phyloP scores from a whole-genome alignment of 2,329 filamentous ascomycete species.

The Periconia sp. region DNA sequence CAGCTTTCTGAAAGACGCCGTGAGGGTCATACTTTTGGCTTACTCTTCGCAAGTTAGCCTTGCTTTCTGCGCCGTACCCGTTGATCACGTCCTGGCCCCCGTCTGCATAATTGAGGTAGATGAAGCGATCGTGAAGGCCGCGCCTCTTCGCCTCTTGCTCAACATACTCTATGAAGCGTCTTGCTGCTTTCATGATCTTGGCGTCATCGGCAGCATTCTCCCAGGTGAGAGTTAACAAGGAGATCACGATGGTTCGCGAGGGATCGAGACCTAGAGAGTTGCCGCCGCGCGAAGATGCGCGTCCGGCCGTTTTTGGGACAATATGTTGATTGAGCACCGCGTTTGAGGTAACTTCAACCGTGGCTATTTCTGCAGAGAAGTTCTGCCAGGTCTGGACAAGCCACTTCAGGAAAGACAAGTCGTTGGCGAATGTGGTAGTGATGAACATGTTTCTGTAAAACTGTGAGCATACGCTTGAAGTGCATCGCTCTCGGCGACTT shows the following conservation, averaged over 20 bases:
- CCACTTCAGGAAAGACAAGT: no score
- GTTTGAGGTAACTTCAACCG: no score
- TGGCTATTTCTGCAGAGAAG: no score
- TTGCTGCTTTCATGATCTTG: conserved; percentile 7
- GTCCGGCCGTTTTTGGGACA: no score
- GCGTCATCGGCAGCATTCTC: conserved; percentile 1
- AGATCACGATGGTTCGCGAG: no score
- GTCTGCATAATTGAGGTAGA: conserved; percentile 35
- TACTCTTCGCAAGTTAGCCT: conserved; percentile 25
- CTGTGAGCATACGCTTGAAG: no score
- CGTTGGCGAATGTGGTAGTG: no score
- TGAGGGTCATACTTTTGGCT: conserved; percentile 42
- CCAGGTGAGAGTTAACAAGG: not conserved
- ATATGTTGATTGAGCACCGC: no score
- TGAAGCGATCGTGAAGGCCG: conserved; percentile 1
- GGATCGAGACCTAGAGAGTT: not conserved
- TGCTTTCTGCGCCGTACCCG: conserved; percentile 15
- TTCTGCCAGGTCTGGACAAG: no score
- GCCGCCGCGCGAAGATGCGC: no score
- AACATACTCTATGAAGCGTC: not conserved
- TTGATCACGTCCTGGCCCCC: conserved; percentile 33
- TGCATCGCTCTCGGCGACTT: no score
- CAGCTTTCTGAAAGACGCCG: conserved; percentile 40
- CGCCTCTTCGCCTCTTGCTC: conserved; percentile 1
- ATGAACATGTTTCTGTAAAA: no score